Evolutionary conservation across 768 basidiomycete genomes (phyloP).

Genomic region (Infundibulicybe gibba): DNA sequence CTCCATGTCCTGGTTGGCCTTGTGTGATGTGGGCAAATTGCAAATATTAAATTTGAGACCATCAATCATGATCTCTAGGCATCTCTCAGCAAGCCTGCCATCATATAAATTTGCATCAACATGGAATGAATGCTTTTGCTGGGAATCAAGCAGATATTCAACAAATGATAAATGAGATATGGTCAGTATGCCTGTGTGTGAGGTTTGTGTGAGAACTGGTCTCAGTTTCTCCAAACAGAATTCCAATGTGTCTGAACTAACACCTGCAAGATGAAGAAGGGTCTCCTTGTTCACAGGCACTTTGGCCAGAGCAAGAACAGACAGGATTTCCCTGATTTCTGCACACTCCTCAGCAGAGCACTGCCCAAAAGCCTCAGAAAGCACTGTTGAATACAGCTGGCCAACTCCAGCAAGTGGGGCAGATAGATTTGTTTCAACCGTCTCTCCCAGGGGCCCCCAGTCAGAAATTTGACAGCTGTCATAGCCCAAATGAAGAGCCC

Average conservation of each 20-base stretch:
- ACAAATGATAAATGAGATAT: not conserved
- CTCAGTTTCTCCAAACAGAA: not conserved
- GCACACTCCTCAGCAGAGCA: not conserved
- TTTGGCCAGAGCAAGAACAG: not conserved
- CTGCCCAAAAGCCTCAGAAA: not conserved
- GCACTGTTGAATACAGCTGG: not conserved
- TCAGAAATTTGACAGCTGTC: slow-evolving; percentile 14
- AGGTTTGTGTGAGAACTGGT: not conserved
- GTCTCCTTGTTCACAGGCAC: not conserved
- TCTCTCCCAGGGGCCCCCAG: not conserved
- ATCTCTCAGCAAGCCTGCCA: not conserved
- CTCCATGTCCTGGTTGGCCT: slow-evolving; percentile 20
- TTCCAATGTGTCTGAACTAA: too few species aligned
- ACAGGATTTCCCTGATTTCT: not conserved
- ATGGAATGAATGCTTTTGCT: not conserved
- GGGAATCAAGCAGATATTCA: not conserved
- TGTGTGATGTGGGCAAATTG: slow-evolving; percentile 26
- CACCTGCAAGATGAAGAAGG: not conserved
- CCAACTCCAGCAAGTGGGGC: not conserved
- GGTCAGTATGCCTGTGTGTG: not conserved
- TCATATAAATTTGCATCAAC: not conserved
- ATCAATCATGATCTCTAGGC: slow-evolving; percentile 23
- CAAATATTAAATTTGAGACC: slow-evolving; percentile 38
- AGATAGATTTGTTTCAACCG: not conserved
- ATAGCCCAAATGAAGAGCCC: slow-evolving; percentile 20